Conservation (phyloP, 75 land plant genomes). For the Ceratopteris richardii region DNA sequence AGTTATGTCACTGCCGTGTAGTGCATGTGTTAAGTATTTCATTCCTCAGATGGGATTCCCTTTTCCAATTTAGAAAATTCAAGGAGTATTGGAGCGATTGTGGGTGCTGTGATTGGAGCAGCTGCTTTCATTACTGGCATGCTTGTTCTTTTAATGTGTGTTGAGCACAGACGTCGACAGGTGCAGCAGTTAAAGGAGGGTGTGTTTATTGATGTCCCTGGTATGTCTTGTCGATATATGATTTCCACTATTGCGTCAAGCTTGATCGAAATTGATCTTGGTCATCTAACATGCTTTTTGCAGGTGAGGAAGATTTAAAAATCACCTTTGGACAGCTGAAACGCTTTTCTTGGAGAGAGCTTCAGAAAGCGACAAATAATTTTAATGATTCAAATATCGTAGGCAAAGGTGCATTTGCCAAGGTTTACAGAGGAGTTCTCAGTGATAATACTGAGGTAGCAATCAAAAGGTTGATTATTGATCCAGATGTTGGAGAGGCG, state of each 20-base stretch:
- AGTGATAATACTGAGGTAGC: conserved; percentile 63
- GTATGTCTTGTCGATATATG: no score
- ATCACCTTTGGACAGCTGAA: conserved; percentile 71
- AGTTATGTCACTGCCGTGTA: not conserved
- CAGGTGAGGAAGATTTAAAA: conserved; percentile 72
- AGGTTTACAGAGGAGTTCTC: conserved; percentile 69
- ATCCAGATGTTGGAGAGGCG: conserved; percentile 61
- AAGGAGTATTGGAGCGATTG: not conserved
- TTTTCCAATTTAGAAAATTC: not conserved
- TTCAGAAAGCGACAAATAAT: conserved; percentile 60
- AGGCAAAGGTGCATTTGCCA: conserved; percentile 80
- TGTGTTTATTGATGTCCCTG: conserved; percentile 72
- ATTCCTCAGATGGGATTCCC: not conserved
- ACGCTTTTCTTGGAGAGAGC: conserved; percentile 65
- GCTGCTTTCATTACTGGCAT: not conserved
- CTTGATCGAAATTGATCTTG: conserved; percentile 7
- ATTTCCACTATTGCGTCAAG: no score
- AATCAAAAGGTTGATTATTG: conserved; percentile 48
- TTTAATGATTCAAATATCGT: conserved; percentile 71
- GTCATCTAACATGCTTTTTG: no score
- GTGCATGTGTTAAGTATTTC: not conserved
- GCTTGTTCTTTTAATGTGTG: not conserved
- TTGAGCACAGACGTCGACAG: not conserved
- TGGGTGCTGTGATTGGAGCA: not conserved
- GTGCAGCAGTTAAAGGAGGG: conserved; percentile 8